Percentiles rank a stretch among this genome's conserved stretches.
Evolutionary conservation across 176 grass and related monocot genomes (phyloP).

Genomic region (Eragrostis nindensis): DNA sequence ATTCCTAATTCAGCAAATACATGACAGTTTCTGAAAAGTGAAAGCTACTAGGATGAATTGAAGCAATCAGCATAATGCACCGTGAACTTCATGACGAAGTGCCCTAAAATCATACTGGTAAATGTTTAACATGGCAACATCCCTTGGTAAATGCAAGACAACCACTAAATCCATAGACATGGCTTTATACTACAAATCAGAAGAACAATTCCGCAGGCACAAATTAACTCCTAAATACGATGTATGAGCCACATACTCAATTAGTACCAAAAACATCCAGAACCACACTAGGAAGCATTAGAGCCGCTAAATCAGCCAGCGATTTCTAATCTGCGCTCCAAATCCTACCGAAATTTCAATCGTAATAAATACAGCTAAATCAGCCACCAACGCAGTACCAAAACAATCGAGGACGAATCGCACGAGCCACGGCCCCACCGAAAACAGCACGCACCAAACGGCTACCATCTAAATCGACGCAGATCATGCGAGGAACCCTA

Average conservation of each 20-base stretch:
- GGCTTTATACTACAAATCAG: not conserved
- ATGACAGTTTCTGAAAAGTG: not conserved
- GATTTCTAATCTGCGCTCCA: not conserved
- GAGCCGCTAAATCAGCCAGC: not conserved
- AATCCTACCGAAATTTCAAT: not conserved
- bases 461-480: not conserved
- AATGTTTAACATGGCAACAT: not conserved
- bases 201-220: not conserved
- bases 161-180: not conserved
- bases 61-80: not conserved
- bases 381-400: not conserved
- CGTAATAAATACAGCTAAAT: not conserved
- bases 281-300: not conserved
- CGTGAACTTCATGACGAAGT: not conserved
- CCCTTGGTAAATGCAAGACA: no score
- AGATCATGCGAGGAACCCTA: conserved; percentile 19
- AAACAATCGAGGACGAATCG: not conserved
- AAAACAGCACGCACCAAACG: not conserved
- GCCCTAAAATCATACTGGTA: not conserved
- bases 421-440: not conserved
- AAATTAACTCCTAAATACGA: no score
- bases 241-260: not conserved
- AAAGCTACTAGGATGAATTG: not conserved
- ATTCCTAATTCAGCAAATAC: not conserved
- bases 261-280: no score